Percentiles rank a stretch among this genome's conserved stretches.
Evolutionary conservation across 805 yeast genomes (phyloP).

Genomic region (Naumovozyma baii): DNA sequence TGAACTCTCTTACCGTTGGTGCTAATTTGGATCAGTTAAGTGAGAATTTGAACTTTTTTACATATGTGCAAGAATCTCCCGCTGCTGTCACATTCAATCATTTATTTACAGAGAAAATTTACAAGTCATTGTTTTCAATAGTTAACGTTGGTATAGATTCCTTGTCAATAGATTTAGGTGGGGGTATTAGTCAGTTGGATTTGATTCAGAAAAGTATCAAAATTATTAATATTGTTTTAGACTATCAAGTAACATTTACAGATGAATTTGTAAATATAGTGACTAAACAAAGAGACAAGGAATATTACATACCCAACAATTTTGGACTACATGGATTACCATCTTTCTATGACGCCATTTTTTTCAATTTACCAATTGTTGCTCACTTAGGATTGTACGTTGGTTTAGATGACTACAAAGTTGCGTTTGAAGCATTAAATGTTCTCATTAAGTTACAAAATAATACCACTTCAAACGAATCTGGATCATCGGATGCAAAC

Average conservation of each 20-base stretch:
- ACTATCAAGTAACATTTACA: constrained; percentile 49
- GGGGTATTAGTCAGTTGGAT: constrained; percentile 22
- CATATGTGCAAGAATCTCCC: constrained; percentile 57
- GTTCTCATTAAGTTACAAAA: constrained; percentile 44
- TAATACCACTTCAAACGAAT: constrained; percentile 21
- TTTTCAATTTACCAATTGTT: constrained; percentile 60
- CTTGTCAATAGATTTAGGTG: constrained; percentile 24
- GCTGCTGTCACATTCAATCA: constrained; percentile 55
- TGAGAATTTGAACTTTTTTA: constrained; percentile 35
- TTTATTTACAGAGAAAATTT: constrained; percentile 51
- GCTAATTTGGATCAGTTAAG: constrained; percentile 43
- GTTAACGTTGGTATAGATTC: constrained; percentile 52
- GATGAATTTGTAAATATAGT: constrained; percentile 33
- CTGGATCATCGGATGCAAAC: constrained; percentile 39
- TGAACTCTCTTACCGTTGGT: constrained; percentile 44
- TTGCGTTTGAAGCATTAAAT: constrained; percentile 46
- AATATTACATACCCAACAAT: constrained; percentile 26
- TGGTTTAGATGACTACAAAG: constrained; percentile 41
- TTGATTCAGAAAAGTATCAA: constrained; percentile 36
- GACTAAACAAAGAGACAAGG: constrained; percentile 20
- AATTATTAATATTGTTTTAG: constrained; percentile 38
- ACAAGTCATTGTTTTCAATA: constrained; percentile 46
- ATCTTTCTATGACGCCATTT: constrained; percentile 61
- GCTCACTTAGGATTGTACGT: constrained; percentile 69
- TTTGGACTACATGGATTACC: constrained; percentile 50